Evolutionary conservation across 2,329 filamentous ascomycete species (phyloP).

Genomic region (Hysterium pulicare): DNA sequence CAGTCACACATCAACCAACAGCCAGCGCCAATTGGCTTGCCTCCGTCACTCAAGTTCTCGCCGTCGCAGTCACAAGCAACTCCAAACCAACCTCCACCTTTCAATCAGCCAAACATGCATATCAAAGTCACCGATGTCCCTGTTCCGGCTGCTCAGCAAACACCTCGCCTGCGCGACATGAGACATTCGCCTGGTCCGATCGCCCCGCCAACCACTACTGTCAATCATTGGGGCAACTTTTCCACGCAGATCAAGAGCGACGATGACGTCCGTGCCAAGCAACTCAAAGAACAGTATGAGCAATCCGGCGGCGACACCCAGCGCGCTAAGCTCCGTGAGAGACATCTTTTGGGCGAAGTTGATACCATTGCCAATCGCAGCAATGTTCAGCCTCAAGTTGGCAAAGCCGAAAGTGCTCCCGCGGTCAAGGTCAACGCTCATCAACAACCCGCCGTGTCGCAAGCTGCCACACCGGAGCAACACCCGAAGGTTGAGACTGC

Average conservation of each 20-base stretch:
- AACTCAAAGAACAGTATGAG: slow-evolving; percentile 26
- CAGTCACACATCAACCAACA: slow-evolving; percentile 22
- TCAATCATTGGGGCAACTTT: slow-evolving; percentile 28
- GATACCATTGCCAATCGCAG: neutral
- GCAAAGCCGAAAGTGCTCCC: neutral
- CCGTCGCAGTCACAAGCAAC: slow-evolving; percentile 16
- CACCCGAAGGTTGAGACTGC: neutral
- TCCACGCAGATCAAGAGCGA: slow-evolving; percentile 27
- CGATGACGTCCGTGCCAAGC: slow-evolving; percentile 21
- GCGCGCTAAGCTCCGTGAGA: slow-evolving; percentile 21
- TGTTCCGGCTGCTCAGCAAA: slow-evolving; percentile 7
- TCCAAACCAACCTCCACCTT: slow-evolving; percentile 11
- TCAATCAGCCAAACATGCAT: slow-evolving; percentile 19
- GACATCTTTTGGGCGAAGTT: neutral
- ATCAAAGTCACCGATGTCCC: slow-evolving; percentile 14
- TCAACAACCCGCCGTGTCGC: neutral
- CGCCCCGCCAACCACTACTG: slow-evolving; percentile 25
- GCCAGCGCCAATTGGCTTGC: slow-evolving; percentile 22
- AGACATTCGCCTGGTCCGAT: slow-evolving; percentile 21
- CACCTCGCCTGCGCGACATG: neutral
- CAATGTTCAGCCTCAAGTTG: neutral
- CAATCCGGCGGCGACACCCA: slow-evolving; percentile 24
- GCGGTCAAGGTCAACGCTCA: neutral
- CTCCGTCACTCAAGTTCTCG: slow-evolving; percentile 15
- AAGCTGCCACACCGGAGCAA: neutral